Evolutionary conservation across 176 grass and related monocot genomes (phyloP).

Genomic region (Oryza officinalis): DNA sequence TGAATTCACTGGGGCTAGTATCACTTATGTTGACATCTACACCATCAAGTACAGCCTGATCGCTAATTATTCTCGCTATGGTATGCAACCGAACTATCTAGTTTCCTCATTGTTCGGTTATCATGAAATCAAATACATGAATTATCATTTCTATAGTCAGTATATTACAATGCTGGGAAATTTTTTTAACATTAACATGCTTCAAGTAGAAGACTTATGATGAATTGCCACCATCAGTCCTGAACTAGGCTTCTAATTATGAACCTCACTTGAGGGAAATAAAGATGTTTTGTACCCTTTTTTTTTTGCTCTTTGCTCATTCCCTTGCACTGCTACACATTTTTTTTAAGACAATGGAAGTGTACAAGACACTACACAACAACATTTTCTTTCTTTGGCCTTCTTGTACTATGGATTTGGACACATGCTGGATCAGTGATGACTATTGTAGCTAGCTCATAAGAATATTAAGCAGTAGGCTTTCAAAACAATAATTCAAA

Average conservation of each 20-base stretch:
- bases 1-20: conserved; percentile 63
- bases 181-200: conserved; percentile 4
- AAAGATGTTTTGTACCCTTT: neutral
- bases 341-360: neutral
- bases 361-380: neutral
- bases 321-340: neutral
- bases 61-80: conserved; percentile 84
- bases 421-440: neutral
- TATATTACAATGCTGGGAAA: neutral
- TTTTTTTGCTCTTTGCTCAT: neutral
- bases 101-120: neutral
- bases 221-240: conserved; percentile 23
- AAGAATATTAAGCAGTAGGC: neutral
- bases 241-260: conserved; percentile 12
- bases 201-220: conserved; percentile 3
- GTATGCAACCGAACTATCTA: conserved; percentile 48
- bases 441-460: conserved; percentile 13
- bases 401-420: neutral
- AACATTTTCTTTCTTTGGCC: neutral
- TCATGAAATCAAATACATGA: neutral
- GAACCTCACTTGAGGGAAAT: conserved; percentile 1
- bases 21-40: conserved; percentile 92
- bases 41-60: conserved; percentile 82
- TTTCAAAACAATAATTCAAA: neutral
- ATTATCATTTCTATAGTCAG: neutral